phyloP scores from a whole-genome alignment of 352 stramenopile species.

The Globisporangium sylvaticum region DNA sequence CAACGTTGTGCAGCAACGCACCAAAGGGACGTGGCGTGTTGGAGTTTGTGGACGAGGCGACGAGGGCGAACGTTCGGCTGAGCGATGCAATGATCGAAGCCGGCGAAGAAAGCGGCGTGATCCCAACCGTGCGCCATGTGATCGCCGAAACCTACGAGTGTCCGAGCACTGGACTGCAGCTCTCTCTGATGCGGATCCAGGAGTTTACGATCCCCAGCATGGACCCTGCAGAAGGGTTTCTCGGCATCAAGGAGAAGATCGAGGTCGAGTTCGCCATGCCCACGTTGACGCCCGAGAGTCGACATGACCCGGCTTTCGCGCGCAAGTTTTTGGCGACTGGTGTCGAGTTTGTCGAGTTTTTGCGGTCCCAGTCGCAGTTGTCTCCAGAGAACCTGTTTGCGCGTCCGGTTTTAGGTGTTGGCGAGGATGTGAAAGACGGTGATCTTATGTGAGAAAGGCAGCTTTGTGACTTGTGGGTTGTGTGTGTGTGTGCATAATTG shows the following conservation, averaged over 20 bases:
- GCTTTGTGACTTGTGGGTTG: not conserved
- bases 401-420: not conserved
- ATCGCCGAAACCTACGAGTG: constrained; percentile 41
- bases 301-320: constrained; percentile 48
- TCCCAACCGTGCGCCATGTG: constrained; percentile 63
- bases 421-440: not conserved
- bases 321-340: constrained; percentile 50
- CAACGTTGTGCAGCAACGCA: constrained; percentile 26
- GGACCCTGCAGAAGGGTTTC: constrained; percentile 41
- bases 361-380: constrained; percentile 27
- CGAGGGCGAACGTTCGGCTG: constrained; percentile 39
- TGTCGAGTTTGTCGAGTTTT: constrained; percentile 63
- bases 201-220: constrained; percentile 55
- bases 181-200: constrained; percentile 50
- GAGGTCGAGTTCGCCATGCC: constrained; percentile 67
- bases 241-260: constrained; percentile 46
- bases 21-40: constrained; percentile 49
- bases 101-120: constrained; percentile 32
- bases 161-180: constrained; percentile 23
- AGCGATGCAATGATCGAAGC: constrained; percentile 42
- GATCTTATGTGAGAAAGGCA: not conserved
- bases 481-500: not conserved
- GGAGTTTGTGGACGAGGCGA: constrained; percentile 39
- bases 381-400: constrained; percentile 2
- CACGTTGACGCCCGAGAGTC: constrained; percentile 44